Evolutionary conservation across 345 rosid species (phyloP).

Genomic region (Microthlaspi erraticum): DNA sequence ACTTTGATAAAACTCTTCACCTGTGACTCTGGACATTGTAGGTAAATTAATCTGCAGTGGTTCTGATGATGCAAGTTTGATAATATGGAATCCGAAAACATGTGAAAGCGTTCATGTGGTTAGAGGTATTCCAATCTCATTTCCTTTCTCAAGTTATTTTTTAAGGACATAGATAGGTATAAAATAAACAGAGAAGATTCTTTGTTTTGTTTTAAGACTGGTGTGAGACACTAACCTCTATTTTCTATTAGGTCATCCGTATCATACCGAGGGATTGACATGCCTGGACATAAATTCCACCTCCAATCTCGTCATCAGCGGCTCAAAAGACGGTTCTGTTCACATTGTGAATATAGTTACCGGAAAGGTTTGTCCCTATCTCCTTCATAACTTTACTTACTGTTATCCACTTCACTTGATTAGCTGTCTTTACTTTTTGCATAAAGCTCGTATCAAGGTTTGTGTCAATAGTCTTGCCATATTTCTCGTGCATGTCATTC

Average conservation of each 20-base stretch:
- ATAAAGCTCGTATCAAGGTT: too few species aligned
- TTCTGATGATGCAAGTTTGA: slow-evolving; percentile 83
- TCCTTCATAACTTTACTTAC: too few species aligned
- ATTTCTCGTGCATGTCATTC: too few species aligned
- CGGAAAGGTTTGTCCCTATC: slow-evolving; percentile 61
- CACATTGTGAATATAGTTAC: slow-evolving; percentile 77
- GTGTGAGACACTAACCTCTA: too few species aligned
- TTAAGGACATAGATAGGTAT: too few species aligned
- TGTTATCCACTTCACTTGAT: too few species aligned
- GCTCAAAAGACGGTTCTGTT: slow-evolving; percentile 72
- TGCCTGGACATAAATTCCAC: slow-evolving; percentile 74
- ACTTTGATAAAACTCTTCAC: too few species aligned
- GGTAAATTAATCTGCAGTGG: slow-evolving; percentile 90
- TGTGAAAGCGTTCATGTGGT: slow-evolving; percentile 70
- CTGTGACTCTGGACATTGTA: slow-evolving; percentile 25
- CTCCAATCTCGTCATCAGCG: slow-evolving; percentile 77
- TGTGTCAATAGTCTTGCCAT: too few species aligned
- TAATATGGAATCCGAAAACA: slow-evolving; percentile 84
- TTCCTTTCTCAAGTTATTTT: too few species aligned
- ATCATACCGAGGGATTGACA: slow-evolving; percentile 76
- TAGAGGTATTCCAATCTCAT: slow-evolving; percentile 39
- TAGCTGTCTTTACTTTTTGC: too few species aligned
- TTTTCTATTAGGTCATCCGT: slow-evolving; percentile 68
- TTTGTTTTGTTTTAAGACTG: too few species aligned
- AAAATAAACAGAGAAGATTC: too few species aligned